Conservation (phyloP, 192 early-diverging fungal species). For the Backusella morwellensis region DNA sequence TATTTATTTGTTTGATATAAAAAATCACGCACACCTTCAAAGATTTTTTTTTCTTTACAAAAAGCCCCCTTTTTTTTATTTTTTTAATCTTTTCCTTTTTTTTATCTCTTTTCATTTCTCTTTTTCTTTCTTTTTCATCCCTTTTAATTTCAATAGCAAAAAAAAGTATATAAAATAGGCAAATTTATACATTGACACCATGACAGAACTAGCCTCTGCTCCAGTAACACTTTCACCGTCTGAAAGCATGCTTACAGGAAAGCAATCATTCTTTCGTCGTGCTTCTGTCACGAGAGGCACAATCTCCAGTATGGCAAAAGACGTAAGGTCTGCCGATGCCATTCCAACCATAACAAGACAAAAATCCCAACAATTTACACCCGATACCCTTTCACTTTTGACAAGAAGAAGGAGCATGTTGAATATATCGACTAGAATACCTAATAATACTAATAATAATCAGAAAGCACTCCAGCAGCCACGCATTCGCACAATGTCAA, state of each 20-base stretch:
- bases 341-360: not conserved
- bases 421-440: not conserved
- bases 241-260: not conserved
- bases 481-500: slow-evolving; percentile 9
- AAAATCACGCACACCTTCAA: not conserved
- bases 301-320: slow-evolving; percentile 4
- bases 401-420: slow-evolving; percentile 10
- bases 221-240: not conserved
- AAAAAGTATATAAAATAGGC: not conserved
- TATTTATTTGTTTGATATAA: not conserved
- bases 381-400: not conserved
- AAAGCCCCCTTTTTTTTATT: not conserved
- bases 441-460: not conserved
- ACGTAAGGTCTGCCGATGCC: not conserved
- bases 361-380: not conserved
- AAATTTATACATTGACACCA: not conserved
- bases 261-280: not conserved
- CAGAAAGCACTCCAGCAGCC: not conserved
- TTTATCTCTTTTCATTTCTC: too few relatives aligned
- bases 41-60: not conserved
- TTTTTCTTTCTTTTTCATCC: not conserved
- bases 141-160: not conserved
- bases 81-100: not conserved
- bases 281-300: slow-evolving; percentile 1
- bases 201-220: not conserved